Conservation (phyloP, 352 stramenopile genomes). For the Phytophthora lateralis region DNA sequence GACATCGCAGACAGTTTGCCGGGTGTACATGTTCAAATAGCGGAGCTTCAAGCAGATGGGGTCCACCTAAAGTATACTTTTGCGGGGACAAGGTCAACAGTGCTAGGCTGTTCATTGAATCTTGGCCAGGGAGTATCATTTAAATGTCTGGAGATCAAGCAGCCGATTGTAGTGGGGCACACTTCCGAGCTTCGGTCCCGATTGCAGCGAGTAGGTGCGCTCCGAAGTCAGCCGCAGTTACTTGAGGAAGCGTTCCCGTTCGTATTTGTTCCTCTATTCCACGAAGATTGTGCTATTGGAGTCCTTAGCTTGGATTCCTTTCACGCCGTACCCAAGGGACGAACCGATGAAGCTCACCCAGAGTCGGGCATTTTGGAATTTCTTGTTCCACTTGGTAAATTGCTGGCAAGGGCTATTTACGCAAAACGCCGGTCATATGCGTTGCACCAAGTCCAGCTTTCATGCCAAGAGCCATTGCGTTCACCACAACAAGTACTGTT, state of each 20-base stretch:
- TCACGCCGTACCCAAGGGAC: constrained; percentile 54
- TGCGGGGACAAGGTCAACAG: constrained; percentile 41
- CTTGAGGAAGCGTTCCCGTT: constrained; percentile 45
- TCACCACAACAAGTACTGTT: constrained; percentile 69
- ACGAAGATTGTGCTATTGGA: constrained; percentile 68
- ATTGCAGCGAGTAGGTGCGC: constrained; percentile 34
- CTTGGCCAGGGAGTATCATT: constrained; percentile 66
- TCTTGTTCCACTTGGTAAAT: constrained; percentile 42
- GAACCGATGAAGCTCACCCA: constrained; percentile 61
- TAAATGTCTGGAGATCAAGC: constrained; percentile 50
- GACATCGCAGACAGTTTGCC: constrained; percentile 60
- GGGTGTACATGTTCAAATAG: constrained; percentile 58
- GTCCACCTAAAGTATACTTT: constrained; percentile 63
- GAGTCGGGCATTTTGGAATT: constrained; percentile 68
- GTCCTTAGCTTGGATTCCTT: constrained; percentile 72
- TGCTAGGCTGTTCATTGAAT: constrained; percentile 31
- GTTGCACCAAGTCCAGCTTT: constrained; percentile 49
- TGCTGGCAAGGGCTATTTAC: constrained; percentile 59
- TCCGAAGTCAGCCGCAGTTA: constrained; percentile 5
- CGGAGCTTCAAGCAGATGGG: constrained; percentile 56
- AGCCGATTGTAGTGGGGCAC: constrained; percentile 42
- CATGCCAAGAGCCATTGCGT: constrained; percentile 44
- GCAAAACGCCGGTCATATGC: constrained; percentile 60
- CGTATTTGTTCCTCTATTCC: constrained; percentile 65
- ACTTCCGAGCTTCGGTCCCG: constrained; percentile 39